Base-by-base conservation (phyloP, 352 stramenopile genomes). In the Hyaloperonospora brassicae region DNA sequence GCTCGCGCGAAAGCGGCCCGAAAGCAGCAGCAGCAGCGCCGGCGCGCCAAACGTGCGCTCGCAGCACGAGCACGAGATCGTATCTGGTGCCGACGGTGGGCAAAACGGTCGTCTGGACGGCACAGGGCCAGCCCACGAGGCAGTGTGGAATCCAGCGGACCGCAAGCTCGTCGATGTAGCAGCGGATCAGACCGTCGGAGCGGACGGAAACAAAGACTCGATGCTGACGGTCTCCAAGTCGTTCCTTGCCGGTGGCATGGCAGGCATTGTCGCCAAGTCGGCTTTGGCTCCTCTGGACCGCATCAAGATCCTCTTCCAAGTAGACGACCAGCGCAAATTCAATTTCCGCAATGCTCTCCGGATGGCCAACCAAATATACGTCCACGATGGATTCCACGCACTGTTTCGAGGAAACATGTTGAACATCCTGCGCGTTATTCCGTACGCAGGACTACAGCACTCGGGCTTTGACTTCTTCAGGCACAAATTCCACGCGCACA, bases 291-390 rank as follows among this genome's bases (percentile, higher is more conserved):
- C 84, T 0, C 64, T 91, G 39, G 84, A 95, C 40, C 79, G 84
- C 23, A 66, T 95, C 13, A 95, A 95, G 55, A 86, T 95, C 23
- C 52, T 95, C 38, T 93, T 95, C 46, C 84, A 95, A 58, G 82
- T 93, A 39, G 85, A 74, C 34, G 80, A 88, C 24, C 73, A 79
- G 50, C 71, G 71, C 5, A 55, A 67, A 31, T 93, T 93, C 43
- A 87, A 68, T 39, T 84, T 93, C 51, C 72, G 78, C 21, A 89
- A 91, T 44, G 84, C 79, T 3, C 67, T 63, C 45, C 59, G 62
- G 30, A 63, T 93, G 42, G 79, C 61, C 5, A 68, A 60, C 10
- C 64, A 82, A 30, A 93, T 93, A 35, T 87, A 87, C 54, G 59
- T 77, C 3, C 66, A 84, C 17, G 76, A 89, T 52, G 84, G 84